Evolutionary conservation across 176 grass and related monocot genomes (phyloP), one percentile per base, ranked within the genome.

Genomic region (sorghum (Sorghum bicolor)): DNA sequence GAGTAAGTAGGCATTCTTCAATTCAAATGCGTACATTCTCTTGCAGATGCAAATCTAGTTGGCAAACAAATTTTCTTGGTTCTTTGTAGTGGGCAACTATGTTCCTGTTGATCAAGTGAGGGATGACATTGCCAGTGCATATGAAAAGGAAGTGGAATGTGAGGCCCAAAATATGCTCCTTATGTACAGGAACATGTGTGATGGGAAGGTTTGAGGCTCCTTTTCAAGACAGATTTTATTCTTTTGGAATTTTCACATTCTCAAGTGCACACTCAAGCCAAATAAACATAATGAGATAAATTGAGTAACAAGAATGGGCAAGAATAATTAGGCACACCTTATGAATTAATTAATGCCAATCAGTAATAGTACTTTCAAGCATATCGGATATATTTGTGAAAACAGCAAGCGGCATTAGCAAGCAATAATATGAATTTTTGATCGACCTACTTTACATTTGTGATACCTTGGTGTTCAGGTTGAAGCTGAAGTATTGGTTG

Each of bases 71-170:
- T 44, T 79, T 50, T 17, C 22, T 64, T 74, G 15, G 6, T 78
- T 68, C 10, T 62, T 72, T 83, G 9, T 58, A 92, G 90, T 89
- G 86, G 90, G 90, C 16, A 92, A 92, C 70, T 64, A 74, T 76
- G 76, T 92, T 39, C 83, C 83, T 31, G 76, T 92, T 65, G 75
- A 89, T 83, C 60, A 83, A 80, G 80, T 89, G 70, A 77, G 80
- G 64, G 67, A 70, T 70, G 87, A 92, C 40, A 64, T 89, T 89
- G 90, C 83, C 20, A 33, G 40, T 31, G 83, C 90, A 81, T 86
- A 89, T 0, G 87, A 70, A 58, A 86, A 89, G 48, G 69, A 92
- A 28, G 41, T 89, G 5, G 75, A 86, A 76, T 80, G 75, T 78
- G 53, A 74, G 72, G 82, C 80, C 38, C 67, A 76, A 84, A 44